Conservation (phyloP, 108 stramenopile genomes). For the Aurantiochytrium sp. region DNA sequence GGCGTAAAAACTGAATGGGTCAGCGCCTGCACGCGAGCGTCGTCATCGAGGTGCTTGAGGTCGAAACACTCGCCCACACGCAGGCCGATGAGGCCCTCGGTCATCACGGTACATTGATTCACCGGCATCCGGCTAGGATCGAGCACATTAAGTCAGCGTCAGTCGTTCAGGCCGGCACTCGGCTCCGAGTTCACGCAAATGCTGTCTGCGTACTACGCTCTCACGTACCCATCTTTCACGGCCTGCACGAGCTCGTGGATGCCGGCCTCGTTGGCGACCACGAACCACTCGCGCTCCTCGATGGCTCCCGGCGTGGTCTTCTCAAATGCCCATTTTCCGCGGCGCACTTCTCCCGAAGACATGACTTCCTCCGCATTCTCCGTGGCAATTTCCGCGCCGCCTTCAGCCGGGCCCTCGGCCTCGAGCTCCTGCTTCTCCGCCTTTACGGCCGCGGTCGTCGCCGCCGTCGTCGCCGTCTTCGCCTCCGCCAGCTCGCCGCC, state of each 20-base stretch:
- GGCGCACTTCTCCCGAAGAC: background rate
- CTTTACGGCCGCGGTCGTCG: background rate
- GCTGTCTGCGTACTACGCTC: background rate
- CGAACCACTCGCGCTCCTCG: background rate
- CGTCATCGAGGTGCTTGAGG: background rate
- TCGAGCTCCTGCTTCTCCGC: background rate
- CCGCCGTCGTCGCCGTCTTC: background rate
- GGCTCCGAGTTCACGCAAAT: background rate
- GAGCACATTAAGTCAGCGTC: background rate
- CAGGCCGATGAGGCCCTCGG: background rate
- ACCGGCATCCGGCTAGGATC: background rate
- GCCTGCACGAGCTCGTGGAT: constrained; percentile 9
- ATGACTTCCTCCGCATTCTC: background rate
- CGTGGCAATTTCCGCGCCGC: background rate
- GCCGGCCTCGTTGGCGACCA: constrained; percentile 2
- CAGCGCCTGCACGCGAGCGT: background rate
- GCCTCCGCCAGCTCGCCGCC: too few relatives aligned
- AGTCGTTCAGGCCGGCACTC: background rate
- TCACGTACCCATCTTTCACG: background rate
- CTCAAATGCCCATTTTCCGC: background rate
- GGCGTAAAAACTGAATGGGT: background rate
- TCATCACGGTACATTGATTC: background rate
- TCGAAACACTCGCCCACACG: background rate
- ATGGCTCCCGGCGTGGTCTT: background rate
- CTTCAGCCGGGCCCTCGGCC: background rate